These are phyloP conservation scores for Rhizopogon sp. DNA, from an alignment of 768 basidiomycete genomes.

Conservation along the genomic window DNA sequence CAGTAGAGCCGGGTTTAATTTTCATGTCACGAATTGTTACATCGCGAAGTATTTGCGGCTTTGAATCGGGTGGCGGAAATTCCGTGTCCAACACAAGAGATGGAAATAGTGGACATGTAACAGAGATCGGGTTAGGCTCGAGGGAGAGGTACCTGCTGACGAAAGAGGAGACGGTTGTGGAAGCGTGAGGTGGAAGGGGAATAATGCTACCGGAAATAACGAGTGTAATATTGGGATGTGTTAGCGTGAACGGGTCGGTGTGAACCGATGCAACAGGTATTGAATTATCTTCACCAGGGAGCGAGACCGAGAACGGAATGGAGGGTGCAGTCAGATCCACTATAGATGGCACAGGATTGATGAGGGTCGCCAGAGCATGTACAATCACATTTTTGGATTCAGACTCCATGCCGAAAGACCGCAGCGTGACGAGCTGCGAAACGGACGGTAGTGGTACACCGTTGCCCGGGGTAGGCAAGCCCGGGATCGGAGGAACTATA, in stretches of 20 bases:
- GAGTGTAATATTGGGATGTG: slow-evolving; percentile 65
- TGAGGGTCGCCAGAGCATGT: slow-evolving; percentile 48
- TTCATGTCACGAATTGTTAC: slow-evolving; percentile 77
- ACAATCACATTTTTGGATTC: slow-evolving; percentile 33
- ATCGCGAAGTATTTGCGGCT: slow-evolving; percentile 61
- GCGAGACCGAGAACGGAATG: slow-evolving; percentile 58
- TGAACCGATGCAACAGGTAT: slow-evolving; percentile 48
- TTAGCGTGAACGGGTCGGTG: slow-evolving; percentile 53
- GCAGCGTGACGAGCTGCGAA: slow-evolving; percentile 54
- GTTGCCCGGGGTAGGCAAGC: slow-evolving; percentile 55
- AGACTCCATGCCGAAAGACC: slow-evolving; percentile 46
- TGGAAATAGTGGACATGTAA: slow-evolving; percentile 53
- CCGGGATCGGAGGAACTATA: slow-evolving; percentile 61
- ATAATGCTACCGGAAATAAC: slow-evolving; percentile 51
- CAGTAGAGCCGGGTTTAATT: slow-evolving; percentile 40
- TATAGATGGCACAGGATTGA: slow-evolving; percentile 50
- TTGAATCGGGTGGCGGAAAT: slow-evolving; percentile 64
- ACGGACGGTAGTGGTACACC: slow-evolving; percentile 49
- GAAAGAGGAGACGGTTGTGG: slow-evolving; percentile 49
- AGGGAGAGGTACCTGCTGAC: slow-evolving; percentile 61
- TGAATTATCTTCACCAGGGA: slow-evolving; percentile 30
- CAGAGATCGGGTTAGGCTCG: slow-evolving; percentile 48
- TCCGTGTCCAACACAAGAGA: slow-evolving; percentile 38
- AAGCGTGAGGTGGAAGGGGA: slow-evolving; percentile 40
- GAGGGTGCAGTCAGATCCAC: slow-evolving; percentile 49